Percentiles rank a stretch among this genome's conserved stretches.
Conservation (phyloP, 257 asterid genomes). For the Gentiana macrophylla region DNA sequence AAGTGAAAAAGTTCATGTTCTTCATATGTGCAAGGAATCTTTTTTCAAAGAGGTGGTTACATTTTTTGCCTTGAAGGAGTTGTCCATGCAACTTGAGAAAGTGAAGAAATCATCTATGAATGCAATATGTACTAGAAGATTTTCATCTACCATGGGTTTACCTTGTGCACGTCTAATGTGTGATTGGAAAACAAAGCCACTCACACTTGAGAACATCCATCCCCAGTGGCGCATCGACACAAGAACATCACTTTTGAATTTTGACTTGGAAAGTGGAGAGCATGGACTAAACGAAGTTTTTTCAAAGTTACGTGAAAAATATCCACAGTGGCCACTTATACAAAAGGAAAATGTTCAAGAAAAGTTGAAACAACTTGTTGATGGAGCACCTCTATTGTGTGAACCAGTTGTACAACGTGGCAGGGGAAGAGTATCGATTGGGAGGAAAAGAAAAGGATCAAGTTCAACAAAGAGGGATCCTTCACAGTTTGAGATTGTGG, state of each 20-base stretch:
- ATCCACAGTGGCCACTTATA: neutral
- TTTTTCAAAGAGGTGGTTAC: too few relatives aligned
- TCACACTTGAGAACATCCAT: neutral
- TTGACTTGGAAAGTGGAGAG: neutral
- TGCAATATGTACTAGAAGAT: neutral
- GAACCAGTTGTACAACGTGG: too few relatives aligned
- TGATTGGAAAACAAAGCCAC: neutral
- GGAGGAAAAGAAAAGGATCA: too few relatives aligned
- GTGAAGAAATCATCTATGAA: neutral
- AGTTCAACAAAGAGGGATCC: too few relatives aligned
- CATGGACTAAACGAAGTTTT: neutral
- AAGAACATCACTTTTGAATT: neutral
- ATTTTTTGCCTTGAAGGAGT: too few relatives aligned
- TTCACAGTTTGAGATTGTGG: too few relatives aligned
- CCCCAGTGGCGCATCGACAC: neutral
- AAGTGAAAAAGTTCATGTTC: too few relatives aligned
- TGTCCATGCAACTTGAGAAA: neutral
- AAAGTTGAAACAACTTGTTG: too few relatives aligned
- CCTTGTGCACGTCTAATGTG: neutral
- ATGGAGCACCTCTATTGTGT: too few relatives aligned
- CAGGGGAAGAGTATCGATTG: too few relatives aligned
- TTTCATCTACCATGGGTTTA: neutral
- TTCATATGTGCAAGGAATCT: too few relatives aligned
- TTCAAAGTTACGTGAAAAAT: neutral
- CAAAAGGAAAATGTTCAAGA: neutral